Conservation (phyloP, 176 grass and related monocot genomes). For the Oropetium thomaeum region DNA sequence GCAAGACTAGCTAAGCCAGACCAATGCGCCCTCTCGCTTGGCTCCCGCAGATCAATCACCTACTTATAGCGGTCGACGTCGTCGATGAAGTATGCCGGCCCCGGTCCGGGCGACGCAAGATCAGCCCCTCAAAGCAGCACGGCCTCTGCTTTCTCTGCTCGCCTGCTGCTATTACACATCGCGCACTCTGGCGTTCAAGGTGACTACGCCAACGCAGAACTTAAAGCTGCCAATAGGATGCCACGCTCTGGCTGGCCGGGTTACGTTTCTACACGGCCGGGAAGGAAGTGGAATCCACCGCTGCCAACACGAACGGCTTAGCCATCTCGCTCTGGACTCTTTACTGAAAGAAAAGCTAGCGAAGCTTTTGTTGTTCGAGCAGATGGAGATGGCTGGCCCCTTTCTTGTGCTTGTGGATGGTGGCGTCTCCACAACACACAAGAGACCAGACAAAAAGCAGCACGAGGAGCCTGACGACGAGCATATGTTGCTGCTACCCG, state of each 20-base stretch:
- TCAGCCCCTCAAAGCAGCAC: background rate
- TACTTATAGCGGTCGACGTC: slow-evolving; percentile 7
- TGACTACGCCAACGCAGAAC: background rate
- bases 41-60: background rate
- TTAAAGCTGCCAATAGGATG: background rate
- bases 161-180: background rate
- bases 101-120: no score
- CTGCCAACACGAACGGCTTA: slow-evolving; percentile 10
- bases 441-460: background rate
- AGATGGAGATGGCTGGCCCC: slow-evolving; percentile 10
- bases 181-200: slow-evolving; percentile 6
- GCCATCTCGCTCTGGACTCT: background rate
- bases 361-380: background rate
- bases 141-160: background rate
- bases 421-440: slow-evolving; percentile 41
- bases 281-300: slow-evolving; percentile 36
- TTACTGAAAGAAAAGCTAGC: background rate
- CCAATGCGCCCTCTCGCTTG: background rate
- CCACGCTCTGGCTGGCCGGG: no score
- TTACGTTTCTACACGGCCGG: slow-evolving; percentile 8
- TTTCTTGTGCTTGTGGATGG: background rate
- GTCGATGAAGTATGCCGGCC: background rate
- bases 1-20: background rate
- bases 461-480: background rate
- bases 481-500: background rate